Percentiles rank a stretch among this genome's conserved stretches.
Conservation (phyloP, 805 yeast species). For the Yarrowia osloensis region DNA sequence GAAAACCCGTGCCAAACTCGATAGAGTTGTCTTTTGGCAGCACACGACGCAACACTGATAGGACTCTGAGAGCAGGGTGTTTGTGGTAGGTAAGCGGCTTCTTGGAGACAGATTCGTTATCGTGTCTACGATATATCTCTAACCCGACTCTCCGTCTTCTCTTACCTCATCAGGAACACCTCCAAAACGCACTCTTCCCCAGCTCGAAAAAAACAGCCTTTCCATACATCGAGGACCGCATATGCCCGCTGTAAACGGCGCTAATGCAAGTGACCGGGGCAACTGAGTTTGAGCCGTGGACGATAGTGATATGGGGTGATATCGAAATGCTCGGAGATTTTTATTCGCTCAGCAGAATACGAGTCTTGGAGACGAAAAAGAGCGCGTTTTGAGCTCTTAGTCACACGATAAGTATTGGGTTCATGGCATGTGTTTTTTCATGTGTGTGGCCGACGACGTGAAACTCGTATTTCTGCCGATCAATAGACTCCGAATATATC, state of each 20-base stretch:
- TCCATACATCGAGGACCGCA: conserved; percentile 28
- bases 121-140: too few relatives aligned
- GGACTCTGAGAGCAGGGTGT: neutral
- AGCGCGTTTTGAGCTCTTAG: neutral
- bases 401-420: neutral
- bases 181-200: neutral
- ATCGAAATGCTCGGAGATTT: neutral
- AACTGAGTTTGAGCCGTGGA: conserved; percentile 18
- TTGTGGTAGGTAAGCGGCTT: too few relatives aligned
- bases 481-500: neutral
- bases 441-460: neutral
- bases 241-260: conserved; percentile 27
- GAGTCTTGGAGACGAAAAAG: neutral
- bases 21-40: conserved; percentile 13
- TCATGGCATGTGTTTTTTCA: neutral
- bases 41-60: conserved; percentile 16
- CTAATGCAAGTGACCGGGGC: conserved; percentile 12
- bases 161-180: too few relatives aligned
- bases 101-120: too few relatives aligned
- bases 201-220: neutral
- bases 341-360: neutral
- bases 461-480: conserved; percentile 22
- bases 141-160: too few relatives aligned
- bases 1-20: conserved; percentile 10
- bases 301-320: conserved; percentile 3